Conservation (phyloP, 2,329 filamentous ascomycete species). For the Trichoderma sp. region DNA sequence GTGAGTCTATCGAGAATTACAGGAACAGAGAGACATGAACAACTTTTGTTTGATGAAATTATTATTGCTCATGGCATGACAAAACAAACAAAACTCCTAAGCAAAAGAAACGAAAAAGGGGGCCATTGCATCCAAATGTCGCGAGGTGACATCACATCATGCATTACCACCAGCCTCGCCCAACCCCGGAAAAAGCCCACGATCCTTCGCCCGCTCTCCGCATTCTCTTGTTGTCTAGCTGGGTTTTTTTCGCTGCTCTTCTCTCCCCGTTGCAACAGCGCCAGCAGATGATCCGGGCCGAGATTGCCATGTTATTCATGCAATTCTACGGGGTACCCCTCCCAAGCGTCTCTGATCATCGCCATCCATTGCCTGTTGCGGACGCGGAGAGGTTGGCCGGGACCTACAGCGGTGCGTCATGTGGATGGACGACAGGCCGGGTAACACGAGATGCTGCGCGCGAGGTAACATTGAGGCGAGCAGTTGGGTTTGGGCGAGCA, state of each 20-base stretch:
- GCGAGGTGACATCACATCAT: neutral
- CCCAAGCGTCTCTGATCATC: constrained; percentile 20
- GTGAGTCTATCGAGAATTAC: neutral
- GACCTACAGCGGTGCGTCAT: constrained; percentile 16
- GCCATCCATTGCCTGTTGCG: constrained; percentile 18
- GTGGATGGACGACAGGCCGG: constrained; percentile 12
- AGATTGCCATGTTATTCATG: neutral
- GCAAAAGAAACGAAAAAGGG: neutral
- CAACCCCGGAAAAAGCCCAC: neutral
- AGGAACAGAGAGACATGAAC: neutral
- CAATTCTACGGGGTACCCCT: constrained; percentile 1
- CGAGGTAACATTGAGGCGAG: constrained; percentile 1
- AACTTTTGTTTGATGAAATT: neutral
- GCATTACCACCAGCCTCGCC: neutral
- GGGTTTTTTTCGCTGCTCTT: neutral
- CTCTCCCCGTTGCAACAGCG: neutral
- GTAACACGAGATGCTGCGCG: constrained; percentile 12
- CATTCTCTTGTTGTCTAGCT: neutral
- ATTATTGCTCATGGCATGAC: neutral
- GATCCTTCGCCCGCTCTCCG: constrained; percentile 13
- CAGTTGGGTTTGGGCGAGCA: neutral
- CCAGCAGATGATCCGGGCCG: constrained; percentile 2
- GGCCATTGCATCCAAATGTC: neutral
- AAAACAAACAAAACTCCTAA: neutral
- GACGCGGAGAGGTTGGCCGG: constrained; percentile 18